Evolutionary conservation across 805 yeast species (phyloP).

Genomic region (Kodamaea kakaduensis): DNA sequence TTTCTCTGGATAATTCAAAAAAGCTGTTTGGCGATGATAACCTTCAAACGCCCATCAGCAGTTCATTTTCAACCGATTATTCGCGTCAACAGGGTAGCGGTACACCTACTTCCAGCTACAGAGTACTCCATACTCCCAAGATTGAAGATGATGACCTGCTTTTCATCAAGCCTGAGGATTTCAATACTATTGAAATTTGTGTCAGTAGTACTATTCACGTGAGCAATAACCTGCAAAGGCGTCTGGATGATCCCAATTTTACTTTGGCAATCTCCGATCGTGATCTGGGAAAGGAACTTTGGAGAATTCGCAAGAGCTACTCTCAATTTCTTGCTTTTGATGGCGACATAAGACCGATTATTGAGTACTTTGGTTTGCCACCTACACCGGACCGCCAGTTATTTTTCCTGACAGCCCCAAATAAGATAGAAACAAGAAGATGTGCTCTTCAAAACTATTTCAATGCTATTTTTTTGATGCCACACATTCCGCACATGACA

Average conservation of each 20-base stretch:
- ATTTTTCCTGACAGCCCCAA: slow-evolving; percentile 59
- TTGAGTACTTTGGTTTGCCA: slow-evolving; percentile 53
- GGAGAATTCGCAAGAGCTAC: slow-evolving; percentile 66
- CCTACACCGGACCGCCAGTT: slow-evolving; percentile 58
- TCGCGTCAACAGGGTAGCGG: background rate
- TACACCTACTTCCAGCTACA: background rate
- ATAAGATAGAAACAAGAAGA: slow-evolving; percentile 60
- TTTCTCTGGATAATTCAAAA: too few relatives aligned
- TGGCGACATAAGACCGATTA: slow-evolving; percentile 48
- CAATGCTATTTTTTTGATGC: slow-evolving; percentile 49
- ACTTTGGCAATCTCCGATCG: slow-evolving; percentile 63
- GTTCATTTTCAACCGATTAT: background rate
- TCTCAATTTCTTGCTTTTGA: slow-evolving; percentile 62
- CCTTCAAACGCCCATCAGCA: background rate
- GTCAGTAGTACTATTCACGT: slow-evolving; percentile 46
- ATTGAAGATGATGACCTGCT: slow-evolving; percentile 28
- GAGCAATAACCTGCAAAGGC: slow-evolving; percentile 33
- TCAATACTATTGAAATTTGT: slow-evolving; percentile 46
- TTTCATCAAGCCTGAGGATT: slow-evolving; percentile 57
- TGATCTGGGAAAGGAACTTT: slow-evolving; percentile 60
- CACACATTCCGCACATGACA: slow-evolving; percentile 53
- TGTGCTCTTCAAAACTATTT: slow-evolving; percentile 57
- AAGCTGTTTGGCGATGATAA: background rate
- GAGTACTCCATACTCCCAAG: slow-evolving; percentile 4
- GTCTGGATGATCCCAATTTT: slow-evolving; percentile 55